Conservation (phyloP, 768 basidiomycete genomes). For the Rubroboletus satanas region DNA sequence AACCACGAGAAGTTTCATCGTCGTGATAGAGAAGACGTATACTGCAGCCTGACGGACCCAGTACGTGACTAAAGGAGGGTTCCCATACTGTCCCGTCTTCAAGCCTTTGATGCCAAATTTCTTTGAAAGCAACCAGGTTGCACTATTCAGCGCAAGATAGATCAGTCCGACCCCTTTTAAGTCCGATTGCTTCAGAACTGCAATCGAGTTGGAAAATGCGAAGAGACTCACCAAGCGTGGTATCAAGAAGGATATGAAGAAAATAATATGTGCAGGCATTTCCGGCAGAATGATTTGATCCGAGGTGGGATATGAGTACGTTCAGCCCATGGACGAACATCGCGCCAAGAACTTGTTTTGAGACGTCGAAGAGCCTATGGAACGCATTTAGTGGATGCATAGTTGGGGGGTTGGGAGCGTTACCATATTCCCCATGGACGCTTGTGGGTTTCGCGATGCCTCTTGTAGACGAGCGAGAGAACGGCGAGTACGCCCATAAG, state of each 20-base stretch:
- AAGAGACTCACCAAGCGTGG: conserved; percentile 55
- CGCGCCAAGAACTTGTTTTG: conserved; percentile 86
- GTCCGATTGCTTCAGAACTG: conserved; percentile 5
- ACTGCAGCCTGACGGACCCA: conserved; percentile 78
- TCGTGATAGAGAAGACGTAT: conserved; percentile 74
- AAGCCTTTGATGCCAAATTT: conserved; percentile 69
- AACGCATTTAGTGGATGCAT: conserved; percentile 4
- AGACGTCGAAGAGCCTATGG: conserved; percentile 83
- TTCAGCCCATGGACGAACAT: conserved; percentile 78
- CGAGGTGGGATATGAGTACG: conserved; percentile 72
- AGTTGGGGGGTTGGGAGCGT: conserved; percentile 16
- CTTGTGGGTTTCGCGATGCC: conserved; percentile 80
- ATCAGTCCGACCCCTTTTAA: conserved; percentile 71
- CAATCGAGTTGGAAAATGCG: neutral
- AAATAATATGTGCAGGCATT: conserved; percentile 94
- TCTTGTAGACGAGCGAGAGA: conserved; percentile 79
- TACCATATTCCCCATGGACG: conserved; percentile 94
- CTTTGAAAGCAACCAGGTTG: conserved; percentile 63
- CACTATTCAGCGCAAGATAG: conserved; percentile 63
- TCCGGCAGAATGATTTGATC: conserved; percentile 61
- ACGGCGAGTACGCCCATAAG: conserved; percentile 92
- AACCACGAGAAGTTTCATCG: conserved; percentile 93
- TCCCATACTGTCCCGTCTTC: conserved; percentile 84
- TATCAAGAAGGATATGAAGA: conserved; percentile 86
- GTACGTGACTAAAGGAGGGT: conserved; percentile 67